Percentiles rank a stretch among this genome's conserved stretches.
phyloP scores from a whole-genome alignment of 768 basidiomycete species.

The Suillus subluteus region DNA sequence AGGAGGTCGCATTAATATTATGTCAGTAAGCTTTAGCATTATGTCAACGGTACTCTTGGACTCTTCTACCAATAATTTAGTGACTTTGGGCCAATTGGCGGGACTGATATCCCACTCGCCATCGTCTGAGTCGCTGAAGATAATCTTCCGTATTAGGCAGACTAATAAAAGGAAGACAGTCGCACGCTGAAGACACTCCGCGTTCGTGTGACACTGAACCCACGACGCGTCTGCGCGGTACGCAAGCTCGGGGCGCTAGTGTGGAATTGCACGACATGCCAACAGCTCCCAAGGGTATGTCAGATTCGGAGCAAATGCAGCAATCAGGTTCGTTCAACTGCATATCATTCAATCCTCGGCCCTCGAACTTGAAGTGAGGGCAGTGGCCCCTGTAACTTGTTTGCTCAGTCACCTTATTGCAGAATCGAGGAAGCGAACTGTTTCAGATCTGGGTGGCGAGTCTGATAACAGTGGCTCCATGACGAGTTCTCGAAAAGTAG shows the following conservation, averaged over 20 bases:
- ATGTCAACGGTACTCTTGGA: too few species aligned
- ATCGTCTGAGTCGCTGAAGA: neutral
- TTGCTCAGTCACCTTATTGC: neutral
- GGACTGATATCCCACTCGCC: neutral
- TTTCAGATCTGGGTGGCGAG: slow-evolving; percentile 17
- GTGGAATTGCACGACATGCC: slow-evolving; percentile 15
- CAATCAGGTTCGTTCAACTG: slow-evolving; percentile 2
- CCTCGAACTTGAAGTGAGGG: neutral
- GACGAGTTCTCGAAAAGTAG: slow-evolving; percentile 23
- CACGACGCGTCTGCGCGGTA: neutral
- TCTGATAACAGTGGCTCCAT: slow-evolving; percentile 16
- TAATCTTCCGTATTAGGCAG: too few species aligned
- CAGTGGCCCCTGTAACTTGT: neutral
- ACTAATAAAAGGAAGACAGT: too few species aligned
- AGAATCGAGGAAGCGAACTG: slow-evolving; percentile 23
- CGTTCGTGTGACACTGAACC: neutral
- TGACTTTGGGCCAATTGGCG: neutral
- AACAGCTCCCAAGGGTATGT: neutral
- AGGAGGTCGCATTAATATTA: too few species aligned
- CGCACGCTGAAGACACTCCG: neutral
- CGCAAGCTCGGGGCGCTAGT: neutral
- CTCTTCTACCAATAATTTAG: neutral
- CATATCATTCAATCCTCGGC: neutral
- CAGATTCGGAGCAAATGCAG: neutral
- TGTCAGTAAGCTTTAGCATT: too few species aligned